A percentile compares a stretch with the other conserved stretches of the same genome.
Conservation (phyloP, 2,329 filamentous ascomycete genomes). For the Aspergillus piperis region DNA sequence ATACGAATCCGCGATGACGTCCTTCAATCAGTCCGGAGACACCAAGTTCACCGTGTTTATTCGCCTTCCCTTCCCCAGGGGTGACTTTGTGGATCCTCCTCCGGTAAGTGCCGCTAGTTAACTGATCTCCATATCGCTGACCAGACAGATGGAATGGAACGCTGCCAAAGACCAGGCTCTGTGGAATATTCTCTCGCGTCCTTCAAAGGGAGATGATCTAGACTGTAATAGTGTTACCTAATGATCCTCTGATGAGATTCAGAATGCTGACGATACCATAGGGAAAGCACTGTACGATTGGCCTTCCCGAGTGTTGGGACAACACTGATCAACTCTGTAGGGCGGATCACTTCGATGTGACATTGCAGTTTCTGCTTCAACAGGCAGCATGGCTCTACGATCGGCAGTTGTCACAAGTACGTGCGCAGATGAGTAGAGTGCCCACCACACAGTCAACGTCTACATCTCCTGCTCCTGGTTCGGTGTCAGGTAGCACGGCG, state of each 20-base stretch:
- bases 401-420: conserved; percentile 82
- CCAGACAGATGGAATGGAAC: conserved; percentile 78
- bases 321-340: conserved; percentile 40
- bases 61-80: conserved; percentile 82
- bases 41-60: conserved; percentile 71
- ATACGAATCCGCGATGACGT: conserved; percentile 11
- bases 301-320: not conserved
- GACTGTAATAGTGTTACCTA: conserved; percentile 63
- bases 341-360: conserved; percentile 77
- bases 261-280: conserved; percentile 38
- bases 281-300: conserved; percentile 70
- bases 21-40: conserved; percentile 20
- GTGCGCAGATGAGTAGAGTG: conserved; percentile 79
- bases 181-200: conserved; percentile 85
- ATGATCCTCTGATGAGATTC: not conserved
- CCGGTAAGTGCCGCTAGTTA: conserved; percentile 57
- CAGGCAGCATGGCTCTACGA: conserved; percentile 95
- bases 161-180: conserved; percentile 80
- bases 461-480: conserved; percentile 46
- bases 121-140: conserved; percentile 8
- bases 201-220: conserved; percentile 75
- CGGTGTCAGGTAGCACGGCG: conserved; percentile 45
- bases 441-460: conserved; percentile 44
- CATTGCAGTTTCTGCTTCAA: conserved; percentile 83
- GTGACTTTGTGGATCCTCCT: conserved; percentile 86